Conservation (phyloP, 768 basidiomycete genomes). For the Leccinum longicurvipes region DNA sequence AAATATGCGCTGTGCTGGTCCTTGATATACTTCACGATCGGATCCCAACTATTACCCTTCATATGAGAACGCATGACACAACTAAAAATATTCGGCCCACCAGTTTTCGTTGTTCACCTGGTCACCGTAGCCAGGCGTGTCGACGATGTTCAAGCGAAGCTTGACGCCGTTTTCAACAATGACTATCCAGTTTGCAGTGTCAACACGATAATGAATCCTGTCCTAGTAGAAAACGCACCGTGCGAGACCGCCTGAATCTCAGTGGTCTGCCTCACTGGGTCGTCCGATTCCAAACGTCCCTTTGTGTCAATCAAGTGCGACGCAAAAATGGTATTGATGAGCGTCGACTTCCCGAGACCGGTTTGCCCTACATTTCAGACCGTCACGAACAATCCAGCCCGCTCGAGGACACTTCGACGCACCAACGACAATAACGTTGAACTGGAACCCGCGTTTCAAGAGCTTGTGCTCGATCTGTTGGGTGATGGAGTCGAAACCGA, state of each 20-base stretch:
- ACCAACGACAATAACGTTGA: slow-evolving; percentile 98
- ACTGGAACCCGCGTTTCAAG: slow-evolving; percentile 98
- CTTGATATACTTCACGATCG: slow-evolving; percentile 98
- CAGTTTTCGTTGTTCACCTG: slow-evolving; percentile 99
- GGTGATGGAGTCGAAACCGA: slow-evolving; percentile 98
- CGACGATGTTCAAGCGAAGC: slow-evolving; percentile 94
- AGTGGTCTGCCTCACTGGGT: slow-evolving; percentile 91
- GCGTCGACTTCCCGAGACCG: slow-evolving; percentile 95
- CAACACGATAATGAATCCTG: slow-evolving; percentile 2
- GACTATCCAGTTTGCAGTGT: slow-evolving; percentile 45
- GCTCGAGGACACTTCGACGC: slow-evolving; percentile 29
- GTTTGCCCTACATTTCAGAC: slow-evolving; percentile 70
- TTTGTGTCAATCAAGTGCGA: slow-evolving; percentile 98
- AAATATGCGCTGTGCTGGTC: slow-evolving; percentile 99
- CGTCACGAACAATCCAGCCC: not conserved
- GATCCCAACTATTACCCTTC: slow-evolving; percentile 78
- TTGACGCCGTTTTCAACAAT: slow-evolving; percentile 96
- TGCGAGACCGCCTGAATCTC: slow-evolving; percentile 95
- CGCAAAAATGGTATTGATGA: slow-evolving; percentile 99
- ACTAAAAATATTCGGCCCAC: slow-evolving; percentile 41
- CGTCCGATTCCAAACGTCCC: slow-evolving; percentile 84
- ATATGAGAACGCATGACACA: slow-evolving; percentile 1
- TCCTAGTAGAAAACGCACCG: slow-evolving; percentile 49
- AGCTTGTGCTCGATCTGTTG: slow-evolving; percentile 99
- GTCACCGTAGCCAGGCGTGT: slow-evolving; percentile 98